Conservation (phyloP, 306 rosid genomes). For the Ormosia semicastrata region DNA sequence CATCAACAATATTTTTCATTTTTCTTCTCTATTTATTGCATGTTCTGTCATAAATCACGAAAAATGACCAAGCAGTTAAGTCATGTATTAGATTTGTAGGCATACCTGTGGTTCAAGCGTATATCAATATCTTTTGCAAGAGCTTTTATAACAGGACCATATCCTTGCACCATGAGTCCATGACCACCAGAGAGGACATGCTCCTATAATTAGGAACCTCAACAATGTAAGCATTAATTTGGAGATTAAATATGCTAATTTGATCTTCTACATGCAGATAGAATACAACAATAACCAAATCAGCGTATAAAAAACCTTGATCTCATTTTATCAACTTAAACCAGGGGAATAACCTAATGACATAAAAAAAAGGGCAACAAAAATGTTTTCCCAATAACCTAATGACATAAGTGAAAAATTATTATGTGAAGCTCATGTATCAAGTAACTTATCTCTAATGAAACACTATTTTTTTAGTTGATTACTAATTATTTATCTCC, state of each 20-base stretch:
- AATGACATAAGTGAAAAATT: not conserved
- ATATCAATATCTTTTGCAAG: constrained; percentile 70
- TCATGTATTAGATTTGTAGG: not conserved
- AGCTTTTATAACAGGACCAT: constrained; percentile 64
- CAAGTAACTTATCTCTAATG: not conserved
- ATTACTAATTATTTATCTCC: not conserved
- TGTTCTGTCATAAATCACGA: not conserved
- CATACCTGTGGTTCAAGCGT: constrained; percentile 67
- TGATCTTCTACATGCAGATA: not conserved
- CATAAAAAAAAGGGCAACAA: not conserved
- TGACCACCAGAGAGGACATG: constrained; percentile 82
- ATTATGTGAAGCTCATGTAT: not conserved
- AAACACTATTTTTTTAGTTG: not conserved
- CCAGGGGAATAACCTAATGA: not conserved
- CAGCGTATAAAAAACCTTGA: not conserved
- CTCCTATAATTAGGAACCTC: constrained; percentile 46
- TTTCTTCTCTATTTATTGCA: not conserved
- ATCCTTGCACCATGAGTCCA: constrained; percentile 84
- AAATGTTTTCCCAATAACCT: not conserved
- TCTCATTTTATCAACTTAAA: not conserved
- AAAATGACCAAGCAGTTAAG: constrained; percentile 6
- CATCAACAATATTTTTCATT: not conserved
- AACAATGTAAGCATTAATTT: constrained; percentile 31
- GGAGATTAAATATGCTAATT: constrained; percentile 1
- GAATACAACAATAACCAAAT: not conserved